Conservation (phyloP, 176 grass and related monocot species). For the bread wheat (Triticum aestivum) region IWGSC_CS_RefSeq_v2.1 NC_057813.1:712757249-712757748, state of each 20-base stretch:
- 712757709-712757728: accelerated
- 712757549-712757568: neutral
- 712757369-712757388: neutral
- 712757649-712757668: neutral
- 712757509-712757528: neutral
- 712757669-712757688: neutral
- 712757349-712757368: constrained; percentile 3
- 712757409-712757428: too few species aligned
- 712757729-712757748: neutral
- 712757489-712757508: neutral
- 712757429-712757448: neutral
- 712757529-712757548: too few species aligned
- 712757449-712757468: constrained; percentile 9
- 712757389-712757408: too few species aligned
- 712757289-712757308: neutral
- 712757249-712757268: neutral
- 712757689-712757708: accelerated
- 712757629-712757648: neutral
- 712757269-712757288: accelerated
- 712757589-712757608: accelerated
- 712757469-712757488: neutral
- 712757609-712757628: neutral
- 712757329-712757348: neutral
- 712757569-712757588: neutral
- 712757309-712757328: neutral